Conservation (phyloP, 306 rosid species). For the Adenanthera pavonina region DNA sequence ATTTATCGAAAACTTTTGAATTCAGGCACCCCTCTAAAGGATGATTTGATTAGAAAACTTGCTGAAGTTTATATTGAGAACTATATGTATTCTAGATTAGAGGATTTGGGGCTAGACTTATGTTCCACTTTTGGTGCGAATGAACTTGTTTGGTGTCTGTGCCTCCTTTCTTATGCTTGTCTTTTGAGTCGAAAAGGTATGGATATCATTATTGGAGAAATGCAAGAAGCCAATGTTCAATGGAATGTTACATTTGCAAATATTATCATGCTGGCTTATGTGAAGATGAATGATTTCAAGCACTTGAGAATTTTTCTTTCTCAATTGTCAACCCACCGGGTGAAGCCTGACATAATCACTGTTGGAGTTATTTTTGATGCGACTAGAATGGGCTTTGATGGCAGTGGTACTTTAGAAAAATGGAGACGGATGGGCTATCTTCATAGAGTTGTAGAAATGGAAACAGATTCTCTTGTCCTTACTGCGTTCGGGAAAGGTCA, state of each 20-base stretch:
- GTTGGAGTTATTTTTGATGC: conserved; percentile 73
- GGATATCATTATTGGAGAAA: conserved; percentile 55
- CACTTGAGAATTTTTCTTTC: conserved; percentile 57
- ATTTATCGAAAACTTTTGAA: conserved; percentile 53
- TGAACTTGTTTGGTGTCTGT: conserved; percentile 67
- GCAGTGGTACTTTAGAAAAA: conserved; percentile 45
- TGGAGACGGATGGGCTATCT: conserved; percentile 68
- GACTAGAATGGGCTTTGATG: conserved; percentile 60
- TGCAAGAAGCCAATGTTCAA: conserved; percentile 49
- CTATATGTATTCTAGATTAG: conserved; percentile 72
- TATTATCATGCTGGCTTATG: conserved; percentile 62
- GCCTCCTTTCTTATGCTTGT: conserved; percentile 74
- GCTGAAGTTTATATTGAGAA: conserved; percentile 66
- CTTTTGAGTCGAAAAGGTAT: conserved; percentile 71
- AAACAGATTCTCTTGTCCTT: conserved; percentile 73
- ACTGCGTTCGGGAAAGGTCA: conserved; percentile 76
- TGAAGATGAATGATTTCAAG: conserved; percentile 76
- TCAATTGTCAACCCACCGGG: conserved; percentile 42
- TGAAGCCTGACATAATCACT: conserved; percentile 63
- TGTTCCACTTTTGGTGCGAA: conserved; percentile 47
- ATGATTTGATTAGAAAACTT: conserved; percentile 66
- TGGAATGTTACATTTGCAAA: conserved; percentile 64
- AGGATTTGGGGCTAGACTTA: conserved; percentile 64
- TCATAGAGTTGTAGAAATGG: conserved; percentile 55
- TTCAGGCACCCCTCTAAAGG: conserved; percentile 52